Percentiles rank a stretch among this genome's conserved stretches.
These are phyloP conservation scores for Penicillium frequentans DNA, from an alignment of 2,329 filamentous ascomycete species.

Conservation along the genomic window DNA sequence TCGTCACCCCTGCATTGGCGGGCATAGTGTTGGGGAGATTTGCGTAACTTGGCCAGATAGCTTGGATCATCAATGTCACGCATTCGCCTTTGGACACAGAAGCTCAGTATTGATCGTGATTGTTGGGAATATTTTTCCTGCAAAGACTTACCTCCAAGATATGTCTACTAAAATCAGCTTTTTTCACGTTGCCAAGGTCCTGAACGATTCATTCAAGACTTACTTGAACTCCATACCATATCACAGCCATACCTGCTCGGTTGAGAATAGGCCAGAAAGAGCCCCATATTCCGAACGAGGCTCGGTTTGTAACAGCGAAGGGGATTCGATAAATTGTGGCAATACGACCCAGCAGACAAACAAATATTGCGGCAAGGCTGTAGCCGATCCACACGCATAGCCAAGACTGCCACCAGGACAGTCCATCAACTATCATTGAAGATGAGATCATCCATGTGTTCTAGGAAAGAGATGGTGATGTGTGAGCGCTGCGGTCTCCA, in stretches of 20 bases:
- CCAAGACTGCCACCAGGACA: conserved; percentile 17
- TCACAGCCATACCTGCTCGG: conserved; percentile 12
- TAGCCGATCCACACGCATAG: conserved; percentile 17
- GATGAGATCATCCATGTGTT: conserved; percentile 17
- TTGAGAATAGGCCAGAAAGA: conserved; percentile 14
- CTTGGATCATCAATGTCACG: conserved; percentile 14
- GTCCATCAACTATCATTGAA: conserved; percentile 15
- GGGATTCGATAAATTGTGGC: conserved; percentile 11
- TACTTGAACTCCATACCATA: conserved; percentile 15
- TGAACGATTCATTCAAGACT: not conserved
- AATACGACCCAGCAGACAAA: conserved; percentile 11
- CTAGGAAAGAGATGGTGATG: not conserved
- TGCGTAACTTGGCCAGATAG: conserved; percentile 44
- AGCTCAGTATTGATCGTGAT: not conserved
- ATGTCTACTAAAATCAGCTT: not conserved
- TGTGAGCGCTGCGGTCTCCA: not conserved
- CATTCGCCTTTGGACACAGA: conserved; percentile 6
- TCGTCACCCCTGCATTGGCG: conserved; percentile 40
- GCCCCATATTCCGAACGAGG: conserved; percentile 12
- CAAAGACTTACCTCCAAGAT: not conserved
- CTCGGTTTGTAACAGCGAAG: conserved; percentile 7
- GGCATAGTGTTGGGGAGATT: conserved; percentile 49
- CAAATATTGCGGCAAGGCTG: conserved; percentile 8
- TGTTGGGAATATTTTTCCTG: not conserved
- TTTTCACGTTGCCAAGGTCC: not conserved